Base-by-base conservation (phyloP, 2,329 filamentous ascomycete species). In the Rugonectria rugulosa region DNA sequence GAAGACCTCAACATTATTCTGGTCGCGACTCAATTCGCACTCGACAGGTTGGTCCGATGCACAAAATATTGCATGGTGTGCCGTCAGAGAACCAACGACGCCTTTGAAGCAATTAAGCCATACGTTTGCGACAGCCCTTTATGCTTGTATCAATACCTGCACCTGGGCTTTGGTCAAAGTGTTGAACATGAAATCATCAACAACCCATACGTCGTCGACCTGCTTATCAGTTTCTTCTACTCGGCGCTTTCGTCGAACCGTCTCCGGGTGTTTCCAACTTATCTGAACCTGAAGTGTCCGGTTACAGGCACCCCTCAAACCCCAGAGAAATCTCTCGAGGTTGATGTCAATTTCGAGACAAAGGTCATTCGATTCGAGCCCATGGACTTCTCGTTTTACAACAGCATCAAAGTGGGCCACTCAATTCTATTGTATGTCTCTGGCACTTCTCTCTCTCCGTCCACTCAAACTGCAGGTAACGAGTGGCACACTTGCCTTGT, bases 61-160 rank as follows among this genome's bases (percentile, higher is more conserved):
- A 92, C 90, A 0, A 87, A 95, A 49, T 96, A 94, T 71, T 97
- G 93, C 71, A 81, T 96, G 50, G 87, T 93, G 20, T 97, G 93
- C 67, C 90, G 96, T 71, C 83, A 83, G 62, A 88, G 82, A 62
- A 81, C 91, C 29, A 72, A 83, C 1, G 80, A 80, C 2, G 82
- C 84, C 0, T 87, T 94, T 31, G 85, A 88, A 64, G 85, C 88
- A 2, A 77, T 92, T 56, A 91, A 90, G 63, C 90, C 90, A 3
- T 91, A 89, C 57, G 91, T 97, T 38, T 97, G 93, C 73, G 84
- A 84, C 19, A 82, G 84, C 11, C 78, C 81, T 2, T 79, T 97
- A 3, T 97, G 93, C 67, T 77, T 96, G 4, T 96, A 90, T 67
- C 93, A 97, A 68, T 96, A 95, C 74, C 90, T 96, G 81, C 81